Base-by-base conservation (phyloP, 2,329 filamentous ascomycete species). In the Graphilbum ipis-grandicollis region DNA sequence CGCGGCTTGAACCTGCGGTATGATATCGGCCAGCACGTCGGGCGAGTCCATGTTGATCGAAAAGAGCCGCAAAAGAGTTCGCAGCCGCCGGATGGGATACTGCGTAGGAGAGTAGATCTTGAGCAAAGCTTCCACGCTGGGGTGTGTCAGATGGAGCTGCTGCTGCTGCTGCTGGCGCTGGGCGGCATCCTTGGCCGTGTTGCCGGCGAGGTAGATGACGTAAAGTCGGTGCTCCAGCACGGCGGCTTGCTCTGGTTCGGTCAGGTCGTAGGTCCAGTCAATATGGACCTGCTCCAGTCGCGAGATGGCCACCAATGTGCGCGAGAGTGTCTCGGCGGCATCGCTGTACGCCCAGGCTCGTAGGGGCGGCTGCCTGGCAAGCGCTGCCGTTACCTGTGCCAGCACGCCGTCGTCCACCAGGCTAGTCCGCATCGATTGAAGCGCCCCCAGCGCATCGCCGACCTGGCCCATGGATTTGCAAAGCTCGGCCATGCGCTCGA, bases 401-500 rank as follows among this genome's bases (percentile, higher is more conserved):
- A 81, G 54, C 2, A 66, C 59, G 3, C 71, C 72, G 29, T 70
- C 63, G 19, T 69, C 65, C 5, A 80, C 60, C 46, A 79, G 62
- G 37, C 65, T 66, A 14, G 68, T 64, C 39, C 77, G 67, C n/a
- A 82, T 68, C 14, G 68, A 63, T 35, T 65, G 58, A 7, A 79
- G 61, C 2, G 71, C 66, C 23, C 65, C 60, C 10, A 71, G 60
- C 0, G 76, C 68, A 42, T 78, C 70, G 3, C 69, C 65, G 15
- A 57, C 55, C 33, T 68, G 61, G 5, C 68, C 68, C 13, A 59
- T 53, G 1, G 57, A 52, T 44, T 65, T 70, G 45, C 68, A 72
- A 2, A 74, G 48, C 29, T 79, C 73, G 3, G 70, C 76, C 45
- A 80, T 65, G 10, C 71, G 62, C 49, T 83, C 79, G 29, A 81